phyloP scores from a whole-genome alignment of 352 stramenopile genomes.

The Pythium rhizo-oryzae region DNA sequence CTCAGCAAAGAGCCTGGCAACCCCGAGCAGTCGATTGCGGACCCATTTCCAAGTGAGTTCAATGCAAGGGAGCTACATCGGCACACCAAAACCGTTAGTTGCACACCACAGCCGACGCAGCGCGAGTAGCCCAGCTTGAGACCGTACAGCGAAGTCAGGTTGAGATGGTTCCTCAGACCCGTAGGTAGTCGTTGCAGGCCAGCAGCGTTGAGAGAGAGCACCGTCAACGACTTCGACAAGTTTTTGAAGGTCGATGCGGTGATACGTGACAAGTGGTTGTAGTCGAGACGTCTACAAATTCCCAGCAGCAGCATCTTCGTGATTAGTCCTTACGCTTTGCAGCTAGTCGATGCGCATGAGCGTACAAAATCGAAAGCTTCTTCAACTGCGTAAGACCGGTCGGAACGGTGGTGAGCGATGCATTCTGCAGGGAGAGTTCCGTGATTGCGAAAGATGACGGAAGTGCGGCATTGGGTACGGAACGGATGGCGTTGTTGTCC shows the following conservation, averaged over 20 bases:
- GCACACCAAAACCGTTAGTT: not conserved
- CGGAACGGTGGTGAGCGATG: not conserved
- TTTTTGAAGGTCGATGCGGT: not conserved
- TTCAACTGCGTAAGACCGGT: not conserved
- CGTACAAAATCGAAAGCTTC: slow-evolving; percentile 1
- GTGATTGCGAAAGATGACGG: not conserved
- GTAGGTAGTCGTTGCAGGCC: not conserved
- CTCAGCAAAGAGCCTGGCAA: not conserved
- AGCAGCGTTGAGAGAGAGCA: not conserved
- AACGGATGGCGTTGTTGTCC: slow-evolving; percentile 6
- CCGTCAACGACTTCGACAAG: not conserved
- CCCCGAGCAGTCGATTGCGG: not conserved
- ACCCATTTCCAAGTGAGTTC: not conserved
- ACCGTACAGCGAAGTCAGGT: slow-evolving; percentile 6
- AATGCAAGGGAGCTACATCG: not conserved
- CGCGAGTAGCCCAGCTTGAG: too few species aligned
- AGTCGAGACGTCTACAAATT: slow-evolving; percentile 3
- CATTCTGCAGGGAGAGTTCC: not conserved
- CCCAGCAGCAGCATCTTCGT: not conserved
- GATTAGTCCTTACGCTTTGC: too few species aligned
- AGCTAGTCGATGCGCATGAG: not conserved
- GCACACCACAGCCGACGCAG: not conserved
- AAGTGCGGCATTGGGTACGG: not conserved
- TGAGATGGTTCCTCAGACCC: slow-evolving; percentile 1
- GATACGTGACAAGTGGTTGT: slow-evolving; percentile 8